Evolutionary conservation across 2,329 filamentous ascomycete genomes (phyloP), one percentile per base, ranked within the genome.

Genomic region (Dactylella cylindrospora): DNA sequence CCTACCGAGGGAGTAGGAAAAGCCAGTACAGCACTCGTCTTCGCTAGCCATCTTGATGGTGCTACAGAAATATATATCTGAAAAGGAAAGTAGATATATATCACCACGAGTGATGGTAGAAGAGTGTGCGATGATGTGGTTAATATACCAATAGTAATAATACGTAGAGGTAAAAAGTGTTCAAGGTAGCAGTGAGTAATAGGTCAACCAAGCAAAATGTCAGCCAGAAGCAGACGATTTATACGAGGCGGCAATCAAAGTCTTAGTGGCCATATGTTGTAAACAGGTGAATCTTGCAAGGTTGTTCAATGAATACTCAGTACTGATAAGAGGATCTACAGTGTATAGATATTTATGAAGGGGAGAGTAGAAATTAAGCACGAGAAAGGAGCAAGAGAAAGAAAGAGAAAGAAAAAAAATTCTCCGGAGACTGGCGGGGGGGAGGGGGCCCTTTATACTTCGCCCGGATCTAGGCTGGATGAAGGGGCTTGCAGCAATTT

Each of bases 11-110:
- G 13, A 13, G 25, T 54, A 44, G 17, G n/a, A 20, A 22, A 62
- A 43, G 41, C 49, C 57, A n/a, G 49, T 62, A 43, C 49, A 62
- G 43, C 49, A 44, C 22, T 62, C 49, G 9, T 22, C 44, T 19
- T 54, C 57, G 15, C 36, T 38, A 22, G 44, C 38, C 57, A 54
- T 62, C 15, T 17, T 53, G n/a, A 20, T 32, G 29, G 32, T 54
- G 47, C 46, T 22, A 28, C 31, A n/a, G 13, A 54, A 49, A 50
- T 50, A 50, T 54, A 61, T 54, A 50, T 45, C 41, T 54, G 25
- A 12, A 50, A n/a, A n/a, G 26, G 5, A 15, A 5, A 46, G 41
- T 23, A 43, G 43, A 53, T 60, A 61, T 47, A 61, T 61, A 61
- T 61, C 35, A 49, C 33, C 41, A 32, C 35, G n/a, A 5, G 15